Base-by-base conservation (phyloP, 352 stramenopile genomes). In the Globisporangium irregulare region DNA sequence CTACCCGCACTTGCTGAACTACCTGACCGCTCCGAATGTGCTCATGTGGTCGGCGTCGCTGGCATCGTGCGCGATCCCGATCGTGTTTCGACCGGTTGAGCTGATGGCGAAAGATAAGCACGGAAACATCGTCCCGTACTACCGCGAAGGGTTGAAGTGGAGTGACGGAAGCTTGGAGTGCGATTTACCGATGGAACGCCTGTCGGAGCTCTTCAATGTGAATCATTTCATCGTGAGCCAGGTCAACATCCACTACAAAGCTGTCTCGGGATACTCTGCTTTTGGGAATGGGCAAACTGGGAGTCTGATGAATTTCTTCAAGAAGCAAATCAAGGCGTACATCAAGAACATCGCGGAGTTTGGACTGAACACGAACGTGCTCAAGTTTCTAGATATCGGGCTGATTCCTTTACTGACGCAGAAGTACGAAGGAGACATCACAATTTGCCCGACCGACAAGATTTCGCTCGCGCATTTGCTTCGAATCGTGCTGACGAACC, bases 201-300 rank as follows among this genome's bases (percentile, higher is more conserved):
- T 98, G n/a, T 90, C 84, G 6, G 91, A 98, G 73, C 88, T 99
- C 46, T 99, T 99, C 80, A 99, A 99, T 76, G 93, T 99, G 22
- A 99, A 99, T 73, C 97, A 99, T 70, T 99, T 99, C 68, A 98
- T 99, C 62, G 96, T 99, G 61, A 98, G 88, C 64, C 98, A 99
- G 76, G 92, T 97, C 27, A 95, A 95, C 61, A 82, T 91, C 25
- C 87, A 93, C 71, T 92, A 95, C 81, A 95, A 95, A 69, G 78
- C 89, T 51, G 86, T 95, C 3, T 94, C 88, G 6, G 85, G 86
- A 12, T 86, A 96, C 66, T 80, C 81, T 12, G 78, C 77, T 50
- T 91, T 87, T 60, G 79, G 77, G 55, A 90, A 74, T 67, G 86
- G 94, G 43, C 91, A 96, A 25, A 90, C 84, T 6, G 80, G 86